Percentiles rank a stretch among this genome's conserved stretches.
Evolutionary conservation across 2,329 filamentous ascomycete genomes (phyloP).

Genomic region (Curvularia verruculosa): DNA sequence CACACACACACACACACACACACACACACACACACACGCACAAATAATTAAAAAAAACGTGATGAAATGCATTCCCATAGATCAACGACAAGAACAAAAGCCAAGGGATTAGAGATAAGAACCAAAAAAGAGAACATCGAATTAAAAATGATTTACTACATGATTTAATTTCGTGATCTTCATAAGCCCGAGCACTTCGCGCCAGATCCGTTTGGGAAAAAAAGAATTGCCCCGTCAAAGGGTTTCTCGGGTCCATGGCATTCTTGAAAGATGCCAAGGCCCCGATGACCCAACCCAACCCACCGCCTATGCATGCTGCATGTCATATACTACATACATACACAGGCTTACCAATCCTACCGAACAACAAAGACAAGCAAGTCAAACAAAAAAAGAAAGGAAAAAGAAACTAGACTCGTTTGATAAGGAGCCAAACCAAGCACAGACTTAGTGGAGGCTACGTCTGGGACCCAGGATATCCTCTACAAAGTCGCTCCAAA

Average conservation of each 20-base stretch:
- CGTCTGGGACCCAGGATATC: constrained; percentile 54
- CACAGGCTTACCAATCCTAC: background rate
- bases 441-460: constrained; percentile 27
- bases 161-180: constrained; percentile 39
- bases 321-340: constrained; percentile 1
- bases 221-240: background rate
- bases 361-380: background rate
- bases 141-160: constrained; percentile 8
- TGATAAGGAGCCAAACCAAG: background rate
- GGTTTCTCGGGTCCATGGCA: background rate
- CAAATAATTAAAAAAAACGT: no score
- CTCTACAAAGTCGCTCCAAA: constrained; percentile 58
- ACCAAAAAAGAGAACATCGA: background rate
- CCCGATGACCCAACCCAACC: background rate
- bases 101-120: no score
- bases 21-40: no score
- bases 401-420: background rate
- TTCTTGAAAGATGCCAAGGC: background rate
- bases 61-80: no score
- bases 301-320: background rate
- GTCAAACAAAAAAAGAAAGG: background rate
- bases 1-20: no score
- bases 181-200: constrained; percentile 48
- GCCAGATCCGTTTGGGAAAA: constrained; percentile 21
- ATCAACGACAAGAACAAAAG: no score